Evolutionary conservation across 2,329 filamentous ascomycete genomes (phyloP).

Genomic region (Colletotrichum limetticola): DNA sequence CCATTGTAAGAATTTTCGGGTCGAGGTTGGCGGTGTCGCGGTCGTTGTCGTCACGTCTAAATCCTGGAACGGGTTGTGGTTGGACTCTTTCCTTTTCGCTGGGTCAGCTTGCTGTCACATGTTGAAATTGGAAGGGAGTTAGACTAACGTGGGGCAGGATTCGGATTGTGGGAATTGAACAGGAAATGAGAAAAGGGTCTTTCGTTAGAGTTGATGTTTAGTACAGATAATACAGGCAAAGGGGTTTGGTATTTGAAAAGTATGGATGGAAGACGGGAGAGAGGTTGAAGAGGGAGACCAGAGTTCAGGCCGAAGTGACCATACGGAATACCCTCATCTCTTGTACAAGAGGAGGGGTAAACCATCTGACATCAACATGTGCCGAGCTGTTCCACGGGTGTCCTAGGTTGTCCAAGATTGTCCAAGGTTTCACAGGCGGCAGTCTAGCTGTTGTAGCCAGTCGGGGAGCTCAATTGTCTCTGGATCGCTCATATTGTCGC

Average conservation of each 20-base stretch:
- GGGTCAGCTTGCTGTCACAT: conserved; percentile 25
- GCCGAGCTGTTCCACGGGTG: conserved; percentile 27
- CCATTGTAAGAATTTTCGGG: conserved; percentile 51
- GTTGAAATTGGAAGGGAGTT: conserved; percentile 5
- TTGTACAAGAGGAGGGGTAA: conserved; percentile 33
- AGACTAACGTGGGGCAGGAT: conserved; percentile 17
- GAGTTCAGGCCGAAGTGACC: not conserved
- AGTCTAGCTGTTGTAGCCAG: conserved; percentile 10
- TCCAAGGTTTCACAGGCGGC: conserved; percentile 28
- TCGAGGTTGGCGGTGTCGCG: not conserved
- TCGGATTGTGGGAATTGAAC: not conserved
- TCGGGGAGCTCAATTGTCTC: conserved; percentile 10
- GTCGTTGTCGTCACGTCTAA: conserved; percentile 5
- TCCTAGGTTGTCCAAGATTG: conserved; percentile 28
- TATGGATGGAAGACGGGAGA: not conserved
- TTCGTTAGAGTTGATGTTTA: not conserved
- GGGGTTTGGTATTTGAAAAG: not conserved
- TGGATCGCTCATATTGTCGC: conserved; percentile 19
- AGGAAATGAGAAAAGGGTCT: not conserved
- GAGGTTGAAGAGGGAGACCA: not conserved
- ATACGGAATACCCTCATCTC: conserved; percentile 9
- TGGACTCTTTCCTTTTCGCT: conserved; percentile 6
- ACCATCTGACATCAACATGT: conserved; percentile 29
- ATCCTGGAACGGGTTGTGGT: conserved; percentile 6
- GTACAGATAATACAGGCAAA: not conserved